phyloP scores from a whole-genome alignment of 495 filamentous ascomycete species.

The Podospora conica region DNA sequence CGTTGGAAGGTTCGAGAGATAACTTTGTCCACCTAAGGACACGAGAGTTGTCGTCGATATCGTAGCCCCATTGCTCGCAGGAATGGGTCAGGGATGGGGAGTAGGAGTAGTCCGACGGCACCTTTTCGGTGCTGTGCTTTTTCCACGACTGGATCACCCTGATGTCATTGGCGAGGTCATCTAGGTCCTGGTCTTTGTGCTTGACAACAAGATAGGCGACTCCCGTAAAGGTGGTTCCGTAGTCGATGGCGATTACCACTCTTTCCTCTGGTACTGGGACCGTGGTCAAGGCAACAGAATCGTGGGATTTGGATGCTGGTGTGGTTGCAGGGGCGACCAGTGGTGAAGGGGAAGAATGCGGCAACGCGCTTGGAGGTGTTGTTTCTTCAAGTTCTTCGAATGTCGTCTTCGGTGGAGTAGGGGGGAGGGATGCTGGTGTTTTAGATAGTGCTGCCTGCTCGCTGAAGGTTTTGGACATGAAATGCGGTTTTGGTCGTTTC shows the following conservation, averaged over 20 bases:
- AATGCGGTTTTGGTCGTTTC: neutral
- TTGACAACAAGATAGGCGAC: constrained; percentile 14
- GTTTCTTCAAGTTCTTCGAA: neutral
- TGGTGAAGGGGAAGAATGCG: neutral
- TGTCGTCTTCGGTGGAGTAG: neutral
- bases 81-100: constrained; percentile 17
- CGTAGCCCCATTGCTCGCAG: constrained; percentile 27
- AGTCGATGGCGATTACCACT: constrained; percentile 31
- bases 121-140: constrained; percentile 18
- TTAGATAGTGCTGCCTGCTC: neutral
- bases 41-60: constrained; percentile 28
- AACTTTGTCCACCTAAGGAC: constrained; percentile 31
- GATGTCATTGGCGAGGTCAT: constrained; percentile 17
- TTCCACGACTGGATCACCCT: constrained; percentile 24
- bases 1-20: constrained; percentile 19
- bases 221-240: constrained; percentile 33
- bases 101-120: constrained; percentile 30
- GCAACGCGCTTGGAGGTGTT: neutral
- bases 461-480: neutral
- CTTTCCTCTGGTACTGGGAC: constrained; percentile 10
- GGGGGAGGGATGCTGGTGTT: neutral
- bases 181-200: constrained; percentile 11
- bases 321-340: neutral
- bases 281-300: neutral
- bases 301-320: neutral